Base-by-base conservation (phyloP, 2,329 filamentous ascomycete species). In the Fusarium camptoceras region DNA sequence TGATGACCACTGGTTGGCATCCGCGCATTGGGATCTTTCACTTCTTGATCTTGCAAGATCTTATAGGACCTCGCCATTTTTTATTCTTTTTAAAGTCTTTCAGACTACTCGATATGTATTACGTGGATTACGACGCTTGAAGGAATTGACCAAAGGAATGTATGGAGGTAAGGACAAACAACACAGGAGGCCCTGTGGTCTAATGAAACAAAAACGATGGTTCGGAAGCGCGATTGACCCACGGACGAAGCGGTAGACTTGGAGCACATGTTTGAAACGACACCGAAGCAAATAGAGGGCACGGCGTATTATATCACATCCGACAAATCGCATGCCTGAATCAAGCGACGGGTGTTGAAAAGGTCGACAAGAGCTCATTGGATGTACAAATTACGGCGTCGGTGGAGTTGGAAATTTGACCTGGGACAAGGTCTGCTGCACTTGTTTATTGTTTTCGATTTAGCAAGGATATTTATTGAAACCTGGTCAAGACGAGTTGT, bases 301-400 rank as follows among this genome's bases (percentile, higher is more conserved):
- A 63, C 51, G 34, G 55, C 56, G 53, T 47, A 66, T 57, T 43
- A 41, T 16, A 64, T 41, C 47, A 31, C 37, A 63, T 54, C 43
- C 28, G 50, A 30, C 27, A 42, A 31, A 60, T 64, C 54, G 47
- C 63, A 55, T 57, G 56, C 59, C 34, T 51, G 30, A 25, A 49
- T 39, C 48, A 57, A 55, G 34, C 28, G 18, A 59, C 28, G 28
- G 39, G 47, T 42, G 48, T 54, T 46, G 25, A 37, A 20, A 27
- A 42, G 20, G 31, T 65, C 28, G 37, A 51, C 49, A 62, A 24
- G 30, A 59, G 18, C 28, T 27, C 57, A 57, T 60, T 71, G 53
- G 64, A 73, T 61, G 57, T 67, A 54, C 59, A 73, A 60, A 64
- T 50, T 60, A 72, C 49, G 72, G 72, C 59, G 72, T 65, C 44